Percentiles rank a stretch among this genome's conserved stretches.
Evolutionary conservation across 371 early-diverging fungal genomes (phyloP).

Genomic region (Synchytrium microbalum): DNA sequence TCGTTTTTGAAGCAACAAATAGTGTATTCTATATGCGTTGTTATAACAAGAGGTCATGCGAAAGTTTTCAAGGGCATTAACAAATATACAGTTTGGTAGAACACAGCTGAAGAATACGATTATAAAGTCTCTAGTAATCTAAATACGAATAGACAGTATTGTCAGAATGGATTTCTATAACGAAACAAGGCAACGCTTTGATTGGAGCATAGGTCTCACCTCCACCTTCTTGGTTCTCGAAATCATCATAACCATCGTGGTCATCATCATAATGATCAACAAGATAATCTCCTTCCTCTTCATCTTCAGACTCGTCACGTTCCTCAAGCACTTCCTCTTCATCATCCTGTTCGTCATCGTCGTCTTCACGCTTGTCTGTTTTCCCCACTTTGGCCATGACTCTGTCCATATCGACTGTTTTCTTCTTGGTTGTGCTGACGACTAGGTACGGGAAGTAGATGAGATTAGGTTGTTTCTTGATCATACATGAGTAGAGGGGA

Average conservation of each 20-base stretch:
- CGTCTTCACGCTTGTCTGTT: neutral
- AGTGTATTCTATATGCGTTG: too few species aligned
- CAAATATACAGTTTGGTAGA: too few species aligned
- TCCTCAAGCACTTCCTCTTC: neutral
- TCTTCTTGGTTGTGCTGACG: neutral
- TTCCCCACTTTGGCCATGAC: neutral
- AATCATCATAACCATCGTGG: neutral
- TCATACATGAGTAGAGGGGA: neutral
- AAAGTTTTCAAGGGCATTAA: too few species aligned
- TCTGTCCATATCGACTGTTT: neutral
- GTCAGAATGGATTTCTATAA: too few species aligned
- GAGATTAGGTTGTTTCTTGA: neutral
- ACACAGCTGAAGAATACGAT: too few species aligned
- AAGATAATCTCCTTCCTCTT: neutral
- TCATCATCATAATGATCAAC: neutral
- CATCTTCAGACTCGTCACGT: neutral
- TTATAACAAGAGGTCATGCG: too few species aligned
- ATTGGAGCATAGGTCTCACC: too few species aligned
- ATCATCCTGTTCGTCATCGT: neutral
- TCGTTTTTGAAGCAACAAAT: too few species aligned
- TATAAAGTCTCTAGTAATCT: too few species aligned
- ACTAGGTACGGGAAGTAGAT: neutral
- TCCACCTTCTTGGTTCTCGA: neutral
- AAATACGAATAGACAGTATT: too few species aligned
- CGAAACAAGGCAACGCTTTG: too few species aligned